Conservation (phyloP, 257 asterid species). For the Penstemon barbatus region DNA sequence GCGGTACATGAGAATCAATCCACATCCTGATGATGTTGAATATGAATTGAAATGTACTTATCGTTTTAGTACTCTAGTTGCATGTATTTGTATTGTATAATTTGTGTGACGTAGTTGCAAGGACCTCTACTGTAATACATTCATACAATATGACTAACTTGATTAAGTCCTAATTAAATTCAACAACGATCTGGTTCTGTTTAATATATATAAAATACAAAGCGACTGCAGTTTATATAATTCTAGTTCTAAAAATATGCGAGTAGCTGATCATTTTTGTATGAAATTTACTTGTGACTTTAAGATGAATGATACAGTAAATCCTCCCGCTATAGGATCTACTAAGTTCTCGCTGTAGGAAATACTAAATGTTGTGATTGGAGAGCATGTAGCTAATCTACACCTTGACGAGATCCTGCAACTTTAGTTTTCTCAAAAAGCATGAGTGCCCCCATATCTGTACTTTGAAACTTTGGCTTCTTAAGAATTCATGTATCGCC, state of each 20-base stretch:
- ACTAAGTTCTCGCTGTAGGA: not conserved
- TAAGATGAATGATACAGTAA: not conserved
- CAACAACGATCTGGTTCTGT: not conserved
- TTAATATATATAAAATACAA: not conserved
- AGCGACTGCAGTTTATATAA: not conserved
- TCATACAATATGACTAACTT: constrained; percentile 5
- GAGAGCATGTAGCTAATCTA: not conserved
- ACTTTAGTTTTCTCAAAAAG: not conserved
- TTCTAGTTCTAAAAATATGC: no score
- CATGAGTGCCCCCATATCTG: constrained; percentile 9
- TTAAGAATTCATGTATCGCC: not conserved
- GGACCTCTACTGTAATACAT: not conserved
- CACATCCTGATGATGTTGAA: constrained; percentile 11
- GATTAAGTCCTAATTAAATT: not conserved
- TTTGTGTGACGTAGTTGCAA: not conserved
- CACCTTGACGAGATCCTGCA: constrained; percentile 16
- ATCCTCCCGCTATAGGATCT: not conserved
- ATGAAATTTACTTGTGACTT: no score
- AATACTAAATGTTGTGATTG: not conserved
- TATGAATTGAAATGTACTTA: not conserved
- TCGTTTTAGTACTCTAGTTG: not conserved
- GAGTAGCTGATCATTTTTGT: no score
- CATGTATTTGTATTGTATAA: not conserved
- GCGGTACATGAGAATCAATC: constrained; percentile 13
- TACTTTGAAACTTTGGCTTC: constrained; percentile 9